Conservation (phyloP, 192 early-diverging fungal genomes). For the Dimargaris xerosporica region DNA sequence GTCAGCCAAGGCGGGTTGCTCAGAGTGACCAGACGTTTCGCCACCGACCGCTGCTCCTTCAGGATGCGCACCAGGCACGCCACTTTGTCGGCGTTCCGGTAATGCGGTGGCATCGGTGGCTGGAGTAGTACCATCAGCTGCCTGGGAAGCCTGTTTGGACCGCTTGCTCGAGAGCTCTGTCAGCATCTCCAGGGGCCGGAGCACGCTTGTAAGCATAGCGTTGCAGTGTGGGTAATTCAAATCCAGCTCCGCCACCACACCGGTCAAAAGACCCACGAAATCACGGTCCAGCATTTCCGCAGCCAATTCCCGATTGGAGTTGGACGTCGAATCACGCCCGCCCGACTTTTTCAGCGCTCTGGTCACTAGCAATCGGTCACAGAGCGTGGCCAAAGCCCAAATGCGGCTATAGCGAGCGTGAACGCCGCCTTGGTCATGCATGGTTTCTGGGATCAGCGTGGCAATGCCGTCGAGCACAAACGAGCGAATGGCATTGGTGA, state of each 20-base stretch:
- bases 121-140: too few relatives aligned
- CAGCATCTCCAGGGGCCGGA: constrained; percentile 80
- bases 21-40: too few relatives aligned
- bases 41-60: too few relatives aligned
- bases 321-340: constrained; percentile 4
- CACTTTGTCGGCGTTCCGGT: too few relatives aligned
- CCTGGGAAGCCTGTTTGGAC: constrained; percentile 18
- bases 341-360: constrained; percentile 14
- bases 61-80: too few relatives aligned
- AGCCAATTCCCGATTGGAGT: constrained; percentile 43
- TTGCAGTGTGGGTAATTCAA: constrained; percentile 76
- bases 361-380: constrained; percentile 45
- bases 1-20: too few relatives aligned
- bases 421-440: neutral
- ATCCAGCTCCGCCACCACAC: constrained; percentile 70
- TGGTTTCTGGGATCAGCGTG: constrained; percentile 8
- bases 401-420: constrained; percentile 4
- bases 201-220: constrained; percentile 51
- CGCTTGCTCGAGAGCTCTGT: constrained; percentile 54
- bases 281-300: constrained; percentile 81
- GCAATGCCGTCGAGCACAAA: constrained; percentile 52
- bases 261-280: constrained; percentile 64
- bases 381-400: constrained; percentile 44
- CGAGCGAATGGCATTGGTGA: constrained; percentile 22
- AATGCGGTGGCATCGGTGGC: too few relatives aligned